Conservation (phyloP, 1,139 yeast genomes). For the Lodderomyces jiufengensis region DNA sequence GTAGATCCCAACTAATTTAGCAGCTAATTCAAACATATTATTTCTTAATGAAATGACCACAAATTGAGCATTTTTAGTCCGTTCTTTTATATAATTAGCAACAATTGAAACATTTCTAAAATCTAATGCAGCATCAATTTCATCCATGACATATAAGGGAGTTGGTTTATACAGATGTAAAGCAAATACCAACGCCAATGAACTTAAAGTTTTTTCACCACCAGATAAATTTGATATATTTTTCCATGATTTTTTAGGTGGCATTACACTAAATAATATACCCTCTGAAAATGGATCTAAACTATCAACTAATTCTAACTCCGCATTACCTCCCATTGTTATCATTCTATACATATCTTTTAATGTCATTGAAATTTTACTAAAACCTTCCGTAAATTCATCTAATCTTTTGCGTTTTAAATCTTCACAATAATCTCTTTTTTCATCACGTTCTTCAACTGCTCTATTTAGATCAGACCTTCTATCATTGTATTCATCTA, state of each 20-base stretch:
- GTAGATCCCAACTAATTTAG: conserved; percentile 91
- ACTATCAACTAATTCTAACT: conserved; percentile 89
- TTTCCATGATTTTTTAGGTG: conserved; percentile 97
- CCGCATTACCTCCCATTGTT: conserved; percentile 99
- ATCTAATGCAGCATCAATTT: conserved; percentile 97
- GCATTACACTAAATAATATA: conserved; percentile 95
- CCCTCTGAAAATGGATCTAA: conserved; percentile 99
- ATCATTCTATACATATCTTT: conserved; percentile 98
- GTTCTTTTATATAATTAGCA: conserved; percentile 92
- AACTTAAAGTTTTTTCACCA: conserved; percentile 95
- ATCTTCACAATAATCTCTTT: conserved; percentile 63
- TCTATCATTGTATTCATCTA: conserved; percentile 60
- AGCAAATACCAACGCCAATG: conserved; percentile 94
- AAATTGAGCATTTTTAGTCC: conserved; percentile 95
- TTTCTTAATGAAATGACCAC: conserved; percentile 92
- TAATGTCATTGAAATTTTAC: conserved; percentile 77
- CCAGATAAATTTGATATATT: conserved; percentile 94
- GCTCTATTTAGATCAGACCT: conserved; percentile 66
- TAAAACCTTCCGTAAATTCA: conserved; percentile 93
- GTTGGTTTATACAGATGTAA: conserved; percentile 95
- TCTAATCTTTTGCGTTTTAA: conserved; percentile 71
- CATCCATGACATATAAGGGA: conserved; percentile 98
- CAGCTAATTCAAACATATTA: conserved; percentile 96
- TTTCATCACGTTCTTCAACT: conserved; percentile 61
- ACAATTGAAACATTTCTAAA: conserved; percentile 96